Evolutionary conservation across 73 alveolate genomes (phyloP).

Genomic region (Tetrahymena borealis): DNA sequence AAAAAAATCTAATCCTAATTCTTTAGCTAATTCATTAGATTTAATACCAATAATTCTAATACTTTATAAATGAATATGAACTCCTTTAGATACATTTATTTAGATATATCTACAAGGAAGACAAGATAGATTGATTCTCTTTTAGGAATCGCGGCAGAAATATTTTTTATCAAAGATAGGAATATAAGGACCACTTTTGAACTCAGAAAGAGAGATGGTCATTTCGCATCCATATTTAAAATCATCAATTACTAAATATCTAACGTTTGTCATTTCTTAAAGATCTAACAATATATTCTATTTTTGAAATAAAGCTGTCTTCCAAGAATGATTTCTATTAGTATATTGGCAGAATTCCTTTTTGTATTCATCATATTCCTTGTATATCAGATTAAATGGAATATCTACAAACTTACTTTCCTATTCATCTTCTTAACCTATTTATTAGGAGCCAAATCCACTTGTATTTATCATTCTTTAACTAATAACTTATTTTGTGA

Average conservation of each 20-base stretch:
- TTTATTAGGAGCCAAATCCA: background rate
- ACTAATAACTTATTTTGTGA: background rate
- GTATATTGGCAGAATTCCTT: background rate
- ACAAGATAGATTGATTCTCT: slow-evolving; percentile 12
- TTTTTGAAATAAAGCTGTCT: background rate
- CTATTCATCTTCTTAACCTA: background rate
- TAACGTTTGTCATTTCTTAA: slow-evolving; percentile 25
- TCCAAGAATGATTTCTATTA: background rate
- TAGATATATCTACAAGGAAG: slow-evolving; percentile 24
- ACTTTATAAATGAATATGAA: slow-evolving; percentile 3
- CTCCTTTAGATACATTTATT: slow-evolving; percentile 26
- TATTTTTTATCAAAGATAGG: slow-evolving; percentile 12
- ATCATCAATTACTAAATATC: slow-evolving; percentile 18
- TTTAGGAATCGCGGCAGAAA: background rate
- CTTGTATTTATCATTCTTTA: background rate
- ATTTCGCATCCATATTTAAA: slow-evolving; percentile 34
- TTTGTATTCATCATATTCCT: background rate
- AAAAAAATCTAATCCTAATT: background rate
- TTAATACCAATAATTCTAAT: slow-evolving; percentile 15
- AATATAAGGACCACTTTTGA: slow-evolving; percentile 33
- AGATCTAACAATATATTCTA: slow-evolving; percentile 14
- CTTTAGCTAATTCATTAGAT: slow-evolving; percentile 18
- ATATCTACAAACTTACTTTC: background rate
- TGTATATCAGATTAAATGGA: background rate
- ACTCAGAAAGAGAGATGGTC: slow-evolving; percentile 22